A percentile compares a stretch with the other conserved stretches of the same genome.
Evolutionary conservation across 73 alveolate species (phyloP).

Genomic region (Paramecium primaurelia): DNA sequence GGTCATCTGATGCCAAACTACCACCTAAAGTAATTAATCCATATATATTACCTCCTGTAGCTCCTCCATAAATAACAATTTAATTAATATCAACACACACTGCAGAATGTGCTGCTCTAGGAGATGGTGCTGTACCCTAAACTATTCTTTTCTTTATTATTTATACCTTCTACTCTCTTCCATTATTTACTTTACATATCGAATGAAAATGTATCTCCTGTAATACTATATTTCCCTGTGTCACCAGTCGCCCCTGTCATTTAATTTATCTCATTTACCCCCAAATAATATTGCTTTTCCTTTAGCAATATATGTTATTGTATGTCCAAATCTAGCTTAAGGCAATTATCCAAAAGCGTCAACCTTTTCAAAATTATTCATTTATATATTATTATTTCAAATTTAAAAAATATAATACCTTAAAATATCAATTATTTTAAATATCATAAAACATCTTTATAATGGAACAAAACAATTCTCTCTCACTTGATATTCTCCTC

Average conservation of each 20-base stretch:
- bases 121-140: constrained; percentile 89
- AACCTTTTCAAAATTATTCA: constrained; percentile 46
- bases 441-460: not conserved
- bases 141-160: constrained; percentile 53
- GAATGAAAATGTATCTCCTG: constrained; percentile 91
- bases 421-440: not conserved
- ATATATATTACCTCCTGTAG: constrained; percentile 88
- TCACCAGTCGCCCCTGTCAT: constrained; percentile 88
- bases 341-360: constrained; percentile 72
- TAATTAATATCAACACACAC: constrained; percentile 86
- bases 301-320: constrained; percentile 85
- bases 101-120: constrained; percentile 97
- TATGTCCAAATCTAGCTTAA: constrained; percentile 91
- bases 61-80: constrained; percentile 95
- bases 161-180: constrained; percentile 85
- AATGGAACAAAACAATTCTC: not conserved
- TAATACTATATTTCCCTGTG: constrained; percentile 91
- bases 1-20: constrained; percentile 95
- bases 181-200: constrained; percentile 79
- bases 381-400: not conserved
- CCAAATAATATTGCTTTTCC: constrained; percentile 91
- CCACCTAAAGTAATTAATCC: constrained; percentile 75
- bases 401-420: not conserved
- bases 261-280: constrained; percentile 55
- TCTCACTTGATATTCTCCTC: not conserved